Evolutionary conservation across 371 early-diverging fungal species (phyloP), one percentile per base, ranked within the genome.

Genomic region (Chytridium lagenaria): DNA sequence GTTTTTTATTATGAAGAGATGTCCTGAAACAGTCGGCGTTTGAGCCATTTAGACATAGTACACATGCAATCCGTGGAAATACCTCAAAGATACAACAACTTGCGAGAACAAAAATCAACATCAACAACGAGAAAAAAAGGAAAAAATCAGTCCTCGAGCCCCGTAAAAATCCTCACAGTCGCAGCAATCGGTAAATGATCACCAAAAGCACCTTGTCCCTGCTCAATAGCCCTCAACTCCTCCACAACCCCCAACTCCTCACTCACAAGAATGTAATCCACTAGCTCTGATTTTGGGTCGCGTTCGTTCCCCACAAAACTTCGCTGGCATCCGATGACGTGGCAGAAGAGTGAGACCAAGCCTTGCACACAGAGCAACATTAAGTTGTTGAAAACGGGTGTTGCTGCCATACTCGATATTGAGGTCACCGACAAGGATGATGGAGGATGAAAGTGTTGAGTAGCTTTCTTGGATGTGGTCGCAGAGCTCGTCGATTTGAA

Each of bases 401-500:
- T 10, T 23, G 55, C 23, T 23, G 5, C 55, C 55, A 26, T 55
- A 28, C 26, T 55, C 55, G 30, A 55, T 55, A 26, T 55, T 55
- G 55, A 55, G 55, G 55, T 55, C 55, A 7, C 55, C 55, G 16
- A 28, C 26, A 26, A 55, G 55, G 55, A 55, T 16, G 55, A 55
- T 55, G 23, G 16, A 26, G 55, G 10, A 5, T 10, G 55, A 5
- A 26, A 55, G 55, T 10, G 10, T 16, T 16, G 10, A 26, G 55
- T 55, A 28, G 55, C 7, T 16, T 10, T 23, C 23, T 55, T 55
- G 55, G 55, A 55, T 26, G 55, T 55, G 55, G 26, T 55, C 55
- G 26, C 55, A 55, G 55, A 55, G 55, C 30, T 55, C 23, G 55
- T 55, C 55, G 26, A 55, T 55, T n/a, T 55, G 55, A 26, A 55